Evolutionary conservation across 2,329 filamentous ascomycete genomes (phyloP), one percentile per base, ranked within the genome.

Genomic region (Capronia coronata): DNA sequence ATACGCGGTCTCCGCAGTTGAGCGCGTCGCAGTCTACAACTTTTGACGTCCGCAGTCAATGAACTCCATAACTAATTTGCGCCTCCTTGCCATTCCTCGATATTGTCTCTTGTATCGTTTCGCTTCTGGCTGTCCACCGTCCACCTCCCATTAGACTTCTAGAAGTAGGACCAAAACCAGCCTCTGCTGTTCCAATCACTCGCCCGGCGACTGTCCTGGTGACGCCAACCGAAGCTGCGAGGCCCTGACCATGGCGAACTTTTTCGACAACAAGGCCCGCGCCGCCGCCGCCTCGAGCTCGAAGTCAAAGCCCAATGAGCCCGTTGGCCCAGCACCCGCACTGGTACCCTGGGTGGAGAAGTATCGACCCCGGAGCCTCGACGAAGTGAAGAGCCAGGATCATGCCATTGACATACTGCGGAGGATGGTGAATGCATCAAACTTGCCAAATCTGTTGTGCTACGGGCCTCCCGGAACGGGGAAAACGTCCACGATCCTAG

Each of bases 371-470:
- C 30, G 40, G 14, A 40, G 23, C 18, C 82, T 99, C 43, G 84
- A 83, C 65, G 94, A 98, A 78, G 90, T 99, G 57, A 87, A 93
- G 16, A 91, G 91, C 10, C 93, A 98, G 78, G 93, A 98, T 63
- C 93, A 98, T 70, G 97, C 93, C 6, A 86, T 95, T 49, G 89
- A 86, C 47, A 85, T 97, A 60, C 83, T 99, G 35, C 86, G 91
- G 66, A 80, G 93, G 62, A 97, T 89, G 22, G 76, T 98, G 18
- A 90, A 97, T 75, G 89, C 91, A 62, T 88, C 90, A 56, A 98
- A 98, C 64, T 84, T 98, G 32, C 93, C 93, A 2, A 94, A 99
- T 70, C 96, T 98, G 88, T 86, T 99, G 63, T 97, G 97, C 76
- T 98, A 98, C 66, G 93, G 93, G 2, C 93, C 94, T 0, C 94